These are phyloP conservation scores for Candida sithepensis DNA, from an alignment of 805 yeast genomes.

Conservation along the genomic window DNA sequence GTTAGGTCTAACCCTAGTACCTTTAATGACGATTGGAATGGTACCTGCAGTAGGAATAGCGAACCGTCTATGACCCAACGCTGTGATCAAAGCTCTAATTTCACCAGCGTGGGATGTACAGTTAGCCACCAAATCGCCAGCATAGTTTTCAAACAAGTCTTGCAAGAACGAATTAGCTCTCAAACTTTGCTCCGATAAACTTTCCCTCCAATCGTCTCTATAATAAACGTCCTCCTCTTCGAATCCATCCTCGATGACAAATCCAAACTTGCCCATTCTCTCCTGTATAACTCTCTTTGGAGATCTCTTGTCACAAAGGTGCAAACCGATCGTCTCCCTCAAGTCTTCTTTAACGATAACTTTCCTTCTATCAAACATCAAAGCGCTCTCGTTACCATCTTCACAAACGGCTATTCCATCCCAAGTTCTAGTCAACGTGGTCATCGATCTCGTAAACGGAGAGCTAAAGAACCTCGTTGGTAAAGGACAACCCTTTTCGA, in stretches of 20 bases:
- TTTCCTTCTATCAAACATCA: slow-evolving; percentile 13
- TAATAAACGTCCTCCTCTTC: slow-evolving; percentile 48
- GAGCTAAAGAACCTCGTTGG: slow-evolving; percentile 56
- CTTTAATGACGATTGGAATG: slow-evolving; percentile 56
- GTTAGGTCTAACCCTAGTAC: slow-evolving; percentile 17
- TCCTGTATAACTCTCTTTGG: slow-evolving; percentile 34
- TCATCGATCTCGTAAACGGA: slow-evolving; percentile 62
- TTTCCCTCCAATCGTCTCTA: slow-evolving; percentile 44
- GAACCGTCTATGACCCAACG: slow-evolving; percentile 51
- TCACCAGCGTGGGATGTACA: slow-evolving; percentile 63
- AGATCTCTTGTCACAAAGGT: slow-evolving; percentile 58
- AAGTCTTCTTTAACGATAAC: slow-evolving; percentile 42
- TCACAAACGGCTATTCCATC: slow-evolving; percentile 32
- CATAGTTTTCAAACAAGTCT: slow-evolving; percentile 34
- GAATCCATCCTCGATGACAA: slow-evolving; percentile 41
- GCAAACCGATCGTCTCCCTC: slow-evolving; percentile 59
- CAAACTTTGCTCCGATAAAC: slow-evolving; percentile 43
- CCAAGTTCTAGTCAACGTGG: slow-evolving; percentile 54
- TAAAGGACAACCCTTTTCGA: slow-evolving; percentile 46
- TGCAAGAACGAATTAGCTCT: slow-evolving; percentile 47
- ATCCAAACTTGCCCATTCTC: slow-evolving; percentile 40
- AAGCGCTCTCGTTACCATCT: slow-evolving; percentile 19
- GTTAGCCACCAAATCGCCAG: slow-evolving; percentile 36
- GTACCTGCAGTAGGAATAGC: slow-evolving; percentile 64
- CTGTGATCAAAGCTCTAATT: slow-evolving; percentile 48